phyloP scores from a whole-genome alignment of 768 basidiomycete genomes.

The Sistotremastrum niveocremeum region DNA sequence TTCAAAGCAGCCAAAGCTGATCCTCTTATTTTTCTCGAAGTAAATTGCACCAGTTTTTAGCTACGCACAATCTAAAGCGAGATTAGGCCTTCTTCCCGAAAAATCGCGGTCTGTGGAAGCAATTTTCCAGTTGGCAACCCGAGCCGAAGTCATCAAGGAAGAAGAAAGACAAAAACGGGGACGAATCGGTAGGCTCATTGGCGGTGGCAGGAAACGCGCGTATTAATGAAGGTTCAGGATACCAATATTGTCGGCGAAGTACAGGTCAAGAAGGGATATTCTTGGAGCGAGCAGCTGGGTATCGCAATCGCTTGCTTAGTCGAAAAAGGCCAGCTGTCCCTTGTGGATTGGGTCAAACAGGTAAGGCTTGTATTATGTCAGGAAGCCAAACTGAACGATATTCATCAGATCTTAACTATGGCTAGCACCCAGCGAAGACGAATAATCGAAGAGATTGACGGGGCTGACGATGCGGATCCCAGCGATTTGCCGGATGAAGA shows the following conservation, averaged over 20 bases:
- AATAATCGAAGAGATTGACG: constrained; percentile 50
- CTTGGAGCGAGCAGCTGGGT: constrained; percentile 82
- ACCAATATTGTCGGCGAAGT: constrained; percentile 50
- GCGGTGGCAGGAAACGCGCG: too few species aligned
- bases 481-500: constrained; percentile 19
- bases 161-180: constrained; percentile 20
- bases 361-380: constrained; percentile 30
- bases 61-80: constrained; percentile 1
- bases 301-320: constrained; percentile 67
- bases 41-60: constrained; percentile 17
- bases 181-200: neutral
- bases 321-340: constrained; percentile 44
- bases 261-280: constrained; percentile 73
- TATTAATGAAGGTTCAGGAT: constrained; percentile 17
- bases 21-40: constrained; percentile 81
- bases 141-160: constrained; percentile 25
- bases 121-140: constrained; percentile 66
- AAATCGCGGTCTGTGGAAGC: constrained; percentile 78
- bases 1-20: constrained; percentile 85
- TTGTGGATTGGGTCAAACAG: constrained; percentile 72
- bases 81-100: constrained; percentile 77
- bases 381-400: neutral
- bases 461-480: constrained; percentile 20
- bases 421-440: constrained; percentile 46
- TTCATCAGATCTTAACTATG: constrained; percentile 40